A percentile compares a stretch with the other conserved stretches of the same genome.
These are phyloP conservation scores for Camillea tinctor DNA, from an alignment of 2,329 filamentous ascomycete genomes.

Conservation along the genomic window DNA sequence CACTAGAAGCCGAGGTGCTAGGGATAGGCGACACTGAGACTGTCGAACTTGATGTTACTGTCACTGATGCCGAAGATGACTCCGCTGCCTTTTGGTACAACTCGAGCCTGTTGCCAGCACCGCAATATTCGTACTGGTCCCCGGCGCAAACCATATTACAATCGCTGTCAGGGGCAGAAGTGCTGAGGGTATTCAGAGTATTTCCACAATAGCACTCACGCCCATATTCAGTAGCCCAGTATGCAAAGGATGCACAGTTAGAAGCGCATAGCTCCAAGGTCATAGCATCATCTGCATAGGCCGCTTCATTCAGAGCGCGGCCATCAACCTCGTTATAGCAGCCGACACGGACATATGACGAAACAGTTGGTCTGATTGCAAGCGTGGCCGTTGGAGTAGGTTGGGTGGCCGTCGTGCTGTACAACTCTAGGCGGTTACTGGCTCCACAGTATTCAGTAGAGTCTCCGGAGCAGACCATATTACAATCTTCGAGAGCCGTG, in stretches of 20 bases:
- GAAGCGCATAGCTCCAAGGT: constrained; percentile 39
- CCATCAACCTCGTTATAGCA: constrained; percentile 40
- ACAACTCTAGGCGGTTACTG: constrained; percentile 43
- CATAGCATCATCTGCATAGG: constrained; percentile 35
- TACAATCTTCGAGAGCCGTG: constrained; percentile 36
- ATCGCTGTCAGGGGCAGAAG: constrained; percentile 31
- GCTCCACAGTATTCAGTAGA: constrained; percentile 42
- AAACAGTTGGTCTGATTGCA: constrained; percentile 34
- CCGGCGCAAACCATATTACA: constrained; percentile 40
- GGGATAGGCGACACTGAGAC: neutral
- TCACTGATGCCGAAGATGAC: constrained; percentile 9
- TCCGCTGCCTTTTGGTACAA: constrained; percentile 32
- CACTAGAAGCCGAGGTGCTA: neutral
- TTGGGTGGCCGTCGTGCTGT: constrained; percentile 39
- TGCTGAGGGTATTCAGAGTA: constrained; percentile 33
- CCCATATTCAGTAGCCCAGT: constrained; percentile 39
- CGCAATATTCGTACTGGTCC: constrained; percentile 38
- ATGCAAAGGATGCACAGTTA: constrained; percentile 36
- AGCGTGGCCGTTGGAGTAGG: constrained; percentile 36
- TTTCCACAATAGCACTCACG: constrained; percentile 43
- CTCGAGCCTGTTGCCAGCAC: constrained; percentile 37
- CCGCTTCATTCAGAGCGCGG: constrained; percentile 37
- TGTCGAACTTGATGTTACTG: constrained; percentile 4
- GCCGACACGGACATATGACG: constrained; percentile 37
- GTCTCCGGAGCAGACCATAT: constrained; percentile 43